Evolutionary conservation across 1,284 basidiomycete genomes (phyloP), one percentile per base, ranked within the genome.

Genomic region (Cryptococcus floricola): DNA sequence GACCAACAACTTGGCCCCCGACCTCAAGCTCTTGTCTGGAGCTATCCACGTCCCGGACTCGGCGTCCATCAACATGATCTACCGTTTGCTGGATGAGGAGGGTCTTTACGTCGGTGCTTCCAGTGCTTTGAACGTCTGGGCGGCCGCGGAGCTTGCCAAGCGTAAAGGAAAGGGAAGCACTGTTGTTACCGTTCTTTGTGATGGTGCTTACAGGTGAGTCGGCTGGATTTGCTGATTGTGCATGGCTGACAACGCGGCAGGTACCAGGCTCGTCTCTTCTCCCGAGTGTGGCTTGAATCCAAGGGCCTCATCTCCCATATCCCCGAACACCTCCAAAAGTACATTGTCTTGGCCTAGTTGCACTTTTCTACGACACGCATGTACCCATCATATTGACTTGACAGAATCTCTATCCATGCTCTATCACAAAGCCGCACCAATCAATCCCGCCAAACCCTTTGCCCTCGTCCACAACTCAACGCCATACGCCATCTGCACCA

Each of bases 81-180:
- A 97, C 77, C 85, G 92, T 54, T 80, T 98, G 39, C 81, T 98
- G 43, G 89, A 97, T 74, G 84, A 87, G 46, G 96, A 98, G 74
- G 96, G 96, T 1, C 73, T 99, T 39, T 98, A 98, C 78, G 80
- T 99, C 49, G 96, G 96, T n/a, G 94, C 94, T 2, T 94, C 89
- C 61, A 89, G 91, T 1, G 93, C 96, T 2, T 78, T 98, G 60
- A 99, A 99, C 73, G 92, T 98, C 23, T 93, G 92, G 38, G 92
- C 95, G 14, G 94, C 95, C 0, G 84, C 85, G 19, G 87, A 96
- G 73, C 82, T 98, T 51, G 95, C 92, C 0, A 81, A 86, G 69
- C 86, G 86, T 69, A 81, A 98, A 13, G 94, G 92, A 25, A 77
- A 70, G 78, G 71, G 92, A 37, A 89, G 87, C 45, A 91, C 83